These are phyloP conservation scores for Straminergon stramineum DNA, from an alignment of 225 moss, liverwort and hornwort genomes.

Conservation along the genomic window DNA sequence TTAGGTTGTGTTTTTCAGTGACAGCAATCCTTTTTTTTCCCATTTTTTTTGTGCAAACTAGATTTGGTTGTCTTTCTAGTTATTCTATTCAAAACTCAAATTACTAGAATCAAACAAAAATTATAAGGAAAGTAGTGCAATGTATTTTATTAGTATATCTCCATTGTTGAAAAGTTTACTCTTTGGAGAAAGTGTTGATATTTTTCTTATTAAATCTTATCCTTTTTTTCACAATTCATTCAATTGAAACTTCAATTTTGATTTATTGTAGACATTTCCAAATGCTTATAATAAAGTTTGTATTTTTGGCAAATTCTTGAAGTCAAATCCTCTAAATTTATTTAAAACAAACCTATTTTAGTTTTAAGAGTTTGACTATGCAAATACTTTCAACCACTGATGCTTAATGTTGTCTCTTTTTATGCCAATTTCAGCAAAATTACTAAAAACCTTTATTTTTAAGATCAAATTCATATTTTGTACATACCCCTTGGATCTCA, in stretches of 20 bases:
- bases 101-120: not conserved
- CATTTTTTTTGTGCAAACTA: not conserved
- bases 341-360: not conserved
- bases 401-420: not conserved
- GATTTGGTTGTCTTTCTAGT: not conserved
- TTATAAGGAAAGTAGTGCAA: not conserved
- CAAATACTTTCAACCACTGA: not conserved
- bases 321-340: not conserved
- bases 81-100: not conserved
- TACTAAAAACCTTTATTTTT: not conserved
- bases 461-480: not conserved
- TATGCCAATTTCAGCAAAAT: not conserved
- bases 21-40: rapidly evolving
- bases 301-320: not conserved
- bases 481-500: rapidly evolving
- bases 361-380: not conserved
- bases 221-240: not conserved
- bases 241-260: not conserved
- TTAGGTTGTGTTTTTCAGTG: not conserved
- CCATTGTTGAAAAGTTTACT: not conserved
- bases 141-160: not conserved
- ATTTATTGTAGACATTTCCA: not conserved
- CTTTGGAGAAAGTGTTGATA: not conserved
- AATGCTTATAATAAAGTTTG: not conserved
- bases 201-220: not conserved